These are phyloP conservation scores for Populus alba DNA, from an alignment of 345 rosid species.

Conservation along the genomic window DNA sequence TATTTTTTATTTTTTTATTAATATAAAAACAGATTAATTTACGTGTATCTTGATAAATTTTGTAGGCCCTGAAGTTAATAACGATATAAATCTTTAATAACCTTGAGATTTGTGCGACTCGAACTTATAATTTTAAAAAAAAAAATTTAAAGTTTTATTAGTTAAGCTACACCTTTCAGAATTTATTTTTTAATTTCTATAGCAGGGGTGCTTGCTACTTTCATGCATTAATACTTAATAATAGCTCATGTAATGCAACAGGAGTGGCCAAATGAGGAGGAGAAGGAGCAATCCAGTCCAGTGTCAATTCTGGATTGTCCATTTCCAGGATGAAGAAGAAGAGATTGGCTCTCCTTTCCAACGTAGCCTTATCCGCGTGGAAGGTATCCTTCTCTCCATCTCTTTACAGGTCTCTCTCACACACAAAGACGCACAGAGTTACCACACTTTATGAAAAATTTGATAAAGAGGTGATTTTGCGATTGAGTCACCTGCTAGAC, in stretches of 20 bases:
- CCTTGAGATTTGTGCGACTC: too few relatives aligned
- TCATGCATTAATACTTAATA: neutral
- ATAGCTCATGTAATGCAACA: constrained; percentile 9
- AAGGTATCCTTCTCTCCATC: constrained; percentile 22
- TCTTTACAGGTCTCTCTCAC: neutral
- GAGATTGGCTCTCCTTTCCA: constrained; percentile 31
- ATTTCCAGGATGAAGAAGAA: constrained; percentile 67
- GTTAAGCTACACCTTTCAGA: too few relatives aligned
- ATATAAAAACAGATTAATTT: too few relatives aligned
- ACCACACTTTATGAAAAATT: too few relatives aligned
- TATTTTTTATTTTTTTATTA: neutral
- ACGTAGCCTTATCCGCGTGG: constrained; percentile 15
- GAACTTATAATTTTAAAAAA: fast-evolving
- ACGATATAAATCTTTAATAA: fast-evolving
- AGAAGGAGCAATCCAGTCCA: constrained; percentile 79
- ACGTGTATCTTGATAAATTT: too few relatives aligned
- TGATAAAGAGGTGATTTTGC: too few relatives aligned
- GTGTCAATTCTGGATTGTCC: constrained; percentile 77
- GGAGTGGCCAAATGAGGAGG: constrained; percentile 53
- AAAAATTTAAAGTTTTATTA: too few relatives aligned
- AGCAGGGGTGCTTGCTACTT: neutral
- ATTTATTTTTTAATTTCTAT: neutral
- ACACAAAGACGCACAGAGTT: too few relatives aligned
- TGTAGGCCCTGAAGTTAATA: fast-evolving
- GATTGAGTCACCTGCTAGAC: too few relatives aligned